Evolutionary conservation across 1,284 basidiomycete genomes (phyloP).

Genomic region (Ganoderma sinense): DNA sequence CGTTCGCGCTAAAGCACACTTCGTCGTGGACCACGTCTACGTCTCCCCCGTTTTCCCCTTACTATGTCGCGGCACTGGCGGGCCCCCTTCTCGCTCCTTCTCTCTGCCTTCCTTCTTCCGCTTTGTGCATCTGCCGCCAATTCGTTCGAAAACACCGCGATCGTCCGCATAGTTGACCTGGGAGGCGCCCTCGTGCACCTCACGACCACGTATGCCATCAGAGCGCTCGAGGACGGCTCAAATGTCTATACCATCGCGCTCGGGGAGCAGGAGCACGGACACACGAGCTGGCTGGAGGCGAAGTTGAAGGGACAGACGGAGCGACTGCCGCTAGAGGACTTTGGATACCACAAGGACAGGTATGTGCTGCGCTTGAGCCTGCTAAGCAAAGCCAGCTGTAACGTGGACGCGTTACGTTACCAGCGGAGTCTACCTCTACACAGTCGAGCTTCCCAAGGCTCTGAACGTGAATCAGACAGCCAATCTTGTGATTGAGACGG

Average conservation of each 20-base stretch:
- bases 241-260: conserved; percentile 78
- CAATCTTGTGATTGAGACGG: conserved; percentile 79
- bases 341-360: conserved; percentile 57
- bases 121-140: conserved; percentile 45
- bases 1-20: conserved; percentile 27
- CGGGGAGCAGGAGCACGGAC: conserved; percentile 64
- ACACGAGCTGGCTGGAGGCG: conserved; percentile 83
- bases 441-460: conserved; percentile 52
- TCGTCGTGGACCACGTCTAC: conserved; percentile 26
- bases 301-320: conserved; percentile 75
- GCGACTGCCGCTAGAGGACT: conserved; percentile 62
- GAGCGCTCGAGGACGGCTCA: conserved; percentile 68
- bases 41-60: conserved; percentile 23
- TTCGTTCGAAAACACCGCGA: conserved; percentile 86
- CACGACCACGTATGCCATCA: conserved; percentile 88
- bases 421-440: conserved; percentile 49
- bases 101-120: conserved; percentile 36
- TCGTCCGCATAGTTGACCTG: conserved; percentile 88
- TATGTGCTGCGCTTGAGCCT: conserved; percentile 40
- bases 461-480: conserved; percentile 63
- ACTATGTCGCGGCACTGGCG: conserved; percentile 44
- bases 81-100: conserved; percentile 37
- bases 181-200: conserved; percentile 87
- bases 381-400: background rate
- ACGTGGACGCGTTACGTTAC: background rate